Percentiles rank a stretch among this genome's conserved stretches.
Evolutionary conservation across 1,284 basidiomycete genomes (phyloP).

Genomic region (Boletus semigastroideus): DNA sequence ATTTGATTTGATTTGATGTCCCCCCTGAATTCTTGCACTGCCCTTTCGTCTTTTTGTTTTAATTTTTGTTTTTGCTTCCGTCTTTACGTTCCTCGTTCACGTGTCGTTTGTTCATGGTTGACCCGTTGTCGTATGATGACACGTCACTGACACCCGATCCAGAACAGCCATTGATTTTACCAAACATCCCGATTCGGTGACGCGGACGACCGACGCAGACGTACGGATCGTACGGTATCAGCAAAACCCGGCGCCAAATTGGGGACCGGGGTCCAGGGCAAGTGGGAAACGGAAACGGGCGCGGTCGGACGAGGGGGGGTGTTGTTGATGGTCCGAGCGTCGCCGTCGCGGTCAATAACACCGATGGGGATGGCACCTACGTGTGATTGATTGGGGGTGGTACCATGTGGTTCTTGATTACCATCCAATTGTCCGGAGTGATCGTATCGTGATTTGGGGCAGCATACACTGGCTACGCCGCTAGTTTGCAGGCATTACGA

Average conservation of each 20-base stretch:
- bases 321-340: too few relatives aligned
- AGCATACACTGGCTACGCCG: too few relatives aligned
- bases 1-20: too few relatives aligned
- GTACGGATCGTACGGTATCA: conserved; percentile 89
- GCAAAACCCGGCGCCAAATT: conserved; percentile 85
- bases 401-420: too few relatives aligned
- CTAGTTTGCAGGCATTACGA: too few relatives aligned
- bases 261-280: conserved; percentile 84
- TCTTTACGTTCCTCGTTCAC: not conserved
- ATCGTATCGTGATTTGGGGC: too few relatives aligned
- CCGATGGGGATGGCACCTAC: too few relatives aligned
- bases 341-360: too few relatives aligned
- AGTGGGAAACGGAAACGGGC: conserved; percentile 41
- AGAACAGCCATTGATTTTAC: conserved; percentile 74
- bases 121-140: conserved; percentile 8
- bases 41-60: not conserved
- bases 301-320: conserved; percentile 24
- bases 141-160: not conserved
- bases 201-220: conserved; percentile 58
- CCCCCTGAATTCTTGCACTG: not conserved
- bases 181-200: conserved; percentile 64
- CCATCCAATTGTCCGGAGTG: too few relatives aligned
- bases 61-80: not conserved
- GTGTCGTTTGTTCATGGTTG: not conserved
- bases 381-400: too few relatives aligned